Evolutionary conservation across 2,329 filamentous ascomycete species (phyloP).

Genomic region (Aureobasidium sp.): DNA sequence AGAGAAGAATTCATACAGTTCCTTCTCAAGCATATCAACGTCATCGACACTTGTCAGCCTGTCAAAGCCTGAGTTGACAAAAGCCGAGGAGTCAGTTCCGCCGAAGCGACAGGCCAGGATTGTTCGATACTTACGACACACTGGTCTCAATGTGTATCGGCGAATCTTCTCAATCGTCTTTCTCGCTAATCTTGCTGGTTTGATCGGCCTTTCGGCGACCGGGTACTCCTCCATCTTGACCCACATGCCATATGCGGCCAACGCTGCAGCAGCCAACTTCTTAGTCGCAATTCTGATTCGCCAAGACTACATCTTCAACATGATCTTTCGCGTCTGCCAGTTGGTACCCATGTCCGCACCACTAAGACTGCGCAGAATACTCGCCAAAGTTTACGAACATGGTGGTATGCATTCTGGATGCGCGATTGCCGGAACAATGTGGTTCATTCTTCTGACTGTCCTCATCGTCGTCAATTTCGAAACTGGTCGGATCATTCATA

Average conservation of each 20-base stretch:
- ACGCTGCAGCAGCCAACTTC: slow-evolving; percentile 13
- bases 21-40: not conserved
- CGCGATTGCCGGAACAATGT: slow-evolving; percentile 32
- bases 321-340: slow-evolving; percentile 2
- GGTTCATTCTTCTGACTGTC: slow-evolving; percentile 38
- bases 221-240: slow-evolving; percentile 17
- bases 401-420: slow-evolving; percentile 35
- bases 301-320: slow-evolving; percentile 15
- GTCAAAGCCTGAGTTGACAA: not conserved
- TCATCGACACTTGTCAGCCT: not conserved
- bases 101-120: slow-evolving; percentile 14
- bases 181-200: slow-evolving; percentile 23
- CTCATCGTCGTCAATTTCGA: slow-evolving; percentile 25
- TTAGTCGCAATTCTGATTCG: slow-evolving; percentile 10
- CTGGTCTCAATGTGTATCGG: slow-evolving; percentile 26
- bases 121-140: slow-evolving; percentile 24
- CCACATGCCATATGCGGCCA: slow-evolving; percentile 20
- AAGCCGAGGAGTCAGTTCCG: not conserved
- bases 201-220: not conserved
- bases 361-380: not conserved
- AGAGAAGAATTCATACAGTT: not conserved
- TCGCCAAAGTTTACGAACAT: slow-evolving; percentile 27
- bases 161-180: slow-evolving; percentile 27
- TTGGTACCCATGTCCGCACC: slow-evolving; percentile 6
- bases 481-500: slow-evolving; percentile 11